These are phyloP conservation scores for Oidiodendron maius DNA, from an alignment of 495 filamentous ascomycete genomes.

Conservation along the genomic window DNA sequence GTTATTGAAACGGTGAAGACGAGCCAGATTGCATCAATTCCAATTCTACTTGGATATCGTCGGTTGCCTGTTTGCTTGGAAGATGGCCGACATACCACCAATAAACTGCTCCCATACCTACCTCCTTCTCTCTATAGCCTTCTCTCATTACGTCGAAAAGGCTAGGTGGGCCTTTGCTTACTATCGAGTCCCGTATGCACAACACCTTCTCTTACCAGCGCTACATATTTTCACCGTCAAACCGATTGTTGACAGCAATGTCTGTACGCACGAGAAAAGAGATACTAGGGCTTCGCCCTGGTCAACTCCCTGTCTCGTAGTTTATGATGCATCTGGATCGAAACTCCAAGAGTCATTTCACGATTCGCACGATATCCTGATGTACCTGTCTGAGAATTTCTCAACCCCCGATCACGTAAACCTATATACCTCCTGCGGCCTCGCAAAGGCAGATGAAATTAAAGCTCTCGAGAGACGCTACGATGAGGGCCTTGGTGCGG, in stretches of 20 bases:
- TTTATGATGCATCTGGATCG: constrained; percentile 6
- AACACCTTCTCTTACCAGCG: constrained; percentile 8
- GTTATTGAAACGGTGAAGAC: constrained; percentile 4
- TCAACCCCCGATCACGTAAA: constrained; percentile 4
- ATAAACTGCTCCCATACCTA: background rate
- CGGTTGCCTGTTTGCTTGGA: constrained; percentile 4
- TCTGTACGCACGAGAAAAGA: background rate
- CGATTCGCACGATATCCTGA: constrained; percentile 10
- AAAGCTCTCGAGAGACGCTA: constrained; percentile 6
- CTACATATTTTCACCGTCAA: constrained; percentile 6
- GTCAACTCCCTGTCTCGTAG: constrained; percentile 9
- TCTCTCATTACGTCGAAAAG: constrained; percentile 13
- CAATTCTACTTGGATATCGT: constrained; percentile 3
- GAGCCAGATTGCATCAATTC: constrained; percentile 2
- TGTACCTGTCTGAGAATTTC: constrained; percentile 12
- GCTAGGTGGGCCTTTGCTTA: constrained; percentile 10
- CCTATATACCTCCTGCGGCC: constrained; percentile 9
- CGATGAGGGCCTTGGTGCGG: constrained; percentile 5
- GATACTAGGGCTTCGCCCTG: constrained; percentile 2
- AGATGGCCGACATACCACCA: background rate
- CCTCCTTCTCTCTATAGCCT: constrained; percentile 6
- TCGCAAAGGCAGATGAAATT: constrained; percentile 4
- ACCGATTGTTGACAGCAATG: background rate
- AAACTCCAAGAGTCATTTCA: constrained; percentile 8
- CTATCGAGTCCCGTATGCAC: constrained; percentile 4